phyloP scores from a whole-genome alignment of 768 basidiomycete genomes.

The Boletus subcaerulescens region DNA sequence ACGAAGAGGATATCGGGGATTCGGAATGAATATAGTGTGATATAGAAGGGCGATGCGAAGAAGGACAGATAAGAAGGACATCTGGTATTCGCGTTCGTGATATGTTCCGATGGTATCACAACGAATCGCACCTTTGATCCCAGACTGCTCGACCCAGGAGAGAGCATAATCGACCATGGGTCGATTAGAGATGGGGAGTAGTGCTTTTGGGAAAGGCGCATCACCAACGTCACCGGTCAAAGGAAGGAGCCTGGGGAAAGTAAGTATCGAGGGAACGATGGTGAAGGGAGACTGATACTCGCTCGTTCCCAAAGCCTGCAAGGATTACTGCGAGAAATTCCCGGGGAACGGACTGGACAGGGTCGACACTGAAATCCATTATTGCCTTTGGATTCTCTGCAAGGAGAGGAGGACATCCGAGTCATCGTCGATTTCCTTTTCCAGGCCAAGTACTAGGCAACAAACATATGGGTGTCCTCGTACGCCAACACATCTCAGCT shows the following conservation, averaged over 20 bases:
- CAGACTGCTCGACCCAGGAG: constrained; percentile 84
- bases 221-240: constrained; percentile 78
- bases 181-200: constrained; percentile 83
- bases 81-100: constrained; percentile 44
- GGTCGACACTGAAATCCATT: constrained; percentile 66
- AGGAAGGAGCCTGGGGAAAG: constrained; percentile 57
- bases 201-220: constrained; percentile 79
- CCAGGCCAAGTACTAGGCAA: background rate
- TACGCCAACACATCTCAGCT: no score
- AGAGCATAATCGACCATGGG: constrained; percentile 84
- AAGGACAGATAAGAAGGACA: constrained; percentile 82
- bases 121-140: constrained; percentile 63
- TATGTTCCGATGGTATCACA: constrained; percentile 2
- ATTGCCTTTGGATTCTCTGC: no score
- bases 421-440: constrained; percentile 23
- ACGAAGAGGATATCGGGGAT: constrained; percentile 55
- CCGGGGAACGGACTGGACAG: constrained; percentile 49
- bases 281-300: constrained; percentile 25
- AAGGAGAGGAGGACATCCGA: background rate
- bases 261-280: background rate
- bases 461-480: no score
- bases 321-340: constrained; percentile 90
- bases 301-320: constrained; percentile 93
- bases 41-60: constrained; percentile 68
- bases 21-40: constrained; percentile 85